Evolutionary conservation across 495 filamentous ascomycete species (phyloP), one percentile per base, ranked within the genome.

Genomic region (Entonaema liquescens): DNA sequence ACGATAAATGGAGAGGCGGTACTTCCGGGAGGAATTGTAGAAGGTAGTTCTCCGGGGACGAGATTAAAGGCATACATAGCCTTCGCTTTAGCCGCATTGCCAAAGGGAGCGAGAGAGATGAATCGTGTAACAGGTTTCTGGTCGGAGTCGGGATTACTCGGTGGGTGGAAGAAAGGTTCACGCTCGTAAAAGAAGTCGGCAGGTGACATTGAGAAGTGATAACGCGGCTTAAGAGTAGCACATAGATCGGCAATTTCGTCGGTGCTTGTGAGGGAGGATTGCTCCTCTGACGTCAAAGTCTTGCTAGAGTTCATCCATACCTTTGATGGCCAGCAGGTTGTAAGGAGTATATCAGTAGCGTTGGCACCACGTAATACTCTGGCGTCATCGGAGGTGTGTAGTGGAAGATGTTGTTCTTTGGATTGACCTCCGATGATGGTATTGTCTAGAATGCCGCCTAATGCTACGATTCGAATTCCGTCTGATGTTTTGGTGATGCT

Each of bases 51-150:
- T 13, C 85, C 83, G 25, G 85, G 82, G n/a, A 89, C 87, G 7
- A 98, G 80, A 6, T 86, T 86, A 79, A 99, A 99, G 13, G 95
- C 95, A 74, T 96, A 97, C 77, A 97, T 88, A 55, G 91, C 90
- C 82, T 97, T 97, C 52, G 91, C 88, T 76, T 93, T 94, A 2
- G 81, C 79, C 0, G 83, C 58, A 75, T 95, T 97, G 54, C 86
- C 90, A 76, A 86, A 93, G 5, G 90, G 83, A 2, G 92, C 95
- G 4, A 98, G 79, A 54, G 92, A 94, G 74, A 98, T 89, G 78
- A 99, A 98, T 21, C 95, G 89, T 3, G 94, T 97, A 3, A 96
- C 79, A 7, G 82, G 80, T 5, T 88, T 84, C 62, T 83, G 77
- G n/a, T 80, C 77, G 12, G 74, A 73, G 1, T 77, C 70, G 2